Percentiles rank a stretch among this genome's conserved stretches.
Evolutionary conservation across 2,329 filamentous ascomycete species (phyloP).

Genomic region (Hypomyces perniciosus): DNA sequence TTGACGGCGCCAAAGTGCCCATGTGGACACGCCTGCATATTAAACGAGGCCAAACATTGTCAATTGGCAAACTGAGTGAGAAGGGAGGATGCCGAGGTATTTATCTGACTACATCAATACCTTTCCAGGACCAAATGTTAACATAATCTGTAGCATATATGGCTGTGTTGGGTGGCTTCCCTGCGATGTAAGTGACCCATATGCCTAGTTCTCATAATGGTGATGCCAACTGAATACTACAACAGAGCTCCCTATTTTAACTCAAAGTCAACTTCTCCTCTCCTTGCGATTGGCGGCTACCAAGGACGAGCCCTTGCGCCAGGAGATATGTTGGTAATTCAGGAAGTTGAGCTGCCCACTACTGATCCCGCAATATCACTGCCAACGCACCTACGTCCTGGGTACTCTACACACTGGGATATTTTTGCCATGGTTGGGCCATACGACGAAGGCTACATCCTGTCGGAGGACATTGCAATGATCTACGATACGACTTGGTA

Average conservation of each 20-base stretch:
- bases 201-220: not conserved
- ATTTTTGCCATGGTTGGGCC: not conserved
- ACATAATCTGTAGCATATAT: not conserved
- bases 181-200: not conserved
- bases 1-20: not conserved
- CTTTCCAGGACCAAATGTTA: not conserved
- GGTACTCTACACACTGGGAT: not conserved
- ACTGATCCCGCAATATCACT: not conserved
- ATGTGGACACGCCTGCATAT: not conserved
- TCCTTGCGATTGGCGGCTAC: not conserved
- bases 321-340: not conserved
- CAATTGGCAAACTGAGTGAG: not conserved
- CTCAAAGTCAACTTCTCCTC: not conserved
- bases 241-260: not conserved
- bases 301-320: not conserved
- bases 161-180: not conserved
- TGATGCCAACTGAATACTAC: too few species aligned
- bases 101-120: not conserved
- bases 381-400: not conserved
- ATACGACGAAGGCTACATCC: slow-evolving; percentile 1
- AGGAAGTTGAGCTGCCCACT: not conserved
- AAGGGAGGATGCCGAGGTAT: not conserved
- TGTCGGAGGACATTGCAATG: not conserved
- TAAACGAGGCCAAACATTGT: not conserved
- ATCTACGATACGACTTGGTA: not conserved